Base-by-base conservation (phyloP, 345 rosid species). In the Populus alba region DNA sequence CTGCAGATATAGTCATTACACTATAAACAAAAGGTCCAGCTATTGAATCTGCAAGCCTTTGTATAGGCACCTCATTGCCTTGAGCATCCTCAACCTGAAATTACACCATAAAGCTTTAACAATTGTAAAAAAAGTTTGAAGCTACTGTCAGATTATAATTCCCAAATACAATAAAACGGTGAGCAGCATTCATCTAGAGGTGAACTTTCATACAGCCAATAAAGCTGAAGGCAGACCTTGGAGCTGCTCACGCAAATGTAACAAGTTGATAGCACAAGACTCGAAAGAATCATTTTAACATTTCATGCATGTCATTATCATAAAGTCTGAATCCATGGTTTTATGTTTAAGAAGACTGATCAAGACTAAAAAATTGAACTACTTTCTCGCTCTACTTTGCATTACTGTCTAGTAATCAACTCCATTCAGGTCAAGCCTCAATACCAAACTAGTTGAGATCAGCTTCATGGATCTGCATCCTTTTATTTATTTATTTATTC, bases 1-100 rank as follows among this genome's bases (percentile, higher is more conserved):
- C 90, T 49, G 94, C 97, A 70, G 99, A 93, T 63, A 93, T 81
- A 77, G 92, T 85, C 94, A 93, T 92, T 80, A 93, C 81, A 63
- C 90, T 88, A 79, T 89, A 95, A 37, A 95, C 97, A 85, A 95
- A 95, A 20, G 98, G 99, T 67, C 99, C 98, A 69, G 99, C 97
- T 82, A 95, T 91, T 18, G 92, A 89, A 84, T 95, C 99, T 81
- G 97, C 99, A 79, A 95, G 91, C 82, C 98, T 87, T 81, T 95
- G 98, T 75, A 93, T 89, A 77, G 99, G 98, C 53, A 98, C 99
- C 86, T 93, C 98, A 85, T 81, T 88, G 62, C 97, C 97, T 86
- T 95, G 97, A 76, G 99, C 98, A 79, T 92, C 97, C 88, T 95
- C 96, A 83, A 93, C 97, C 99, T 93, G 84, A 81, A 85, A 20